Conservation (phyloP, 495 filamentous ascomycete genomes). For the Hypoxylon lienhwacheense region DNA sequence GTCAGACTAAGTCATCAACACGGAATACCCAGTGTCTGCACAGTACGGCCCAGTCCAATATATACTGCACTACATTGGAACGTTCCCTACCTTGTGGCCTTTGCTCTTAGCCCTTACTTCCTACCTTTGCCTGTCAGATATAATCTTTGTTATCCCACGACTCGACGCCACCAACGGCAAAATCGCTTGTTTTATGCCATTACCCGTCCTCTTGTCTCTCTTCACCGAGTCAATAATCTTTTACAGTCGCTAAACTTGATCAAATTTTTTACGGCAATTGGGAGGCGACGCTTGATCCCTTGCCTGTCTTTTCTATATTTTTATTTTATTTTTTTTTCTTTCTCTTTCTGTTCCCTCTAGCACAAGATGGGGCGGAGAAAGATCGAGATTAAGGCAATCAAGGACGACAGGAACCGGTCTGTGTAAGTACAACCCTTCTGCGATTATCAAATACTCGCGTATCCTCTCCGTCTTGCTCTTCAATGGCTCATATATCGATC, state of each 20-base stretch:
- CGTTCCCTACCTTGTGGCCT: constrained; percentile 3
- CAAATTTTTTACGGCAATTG: constrained; percentile 29
- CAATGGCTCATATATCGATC: constrained; percentile 81
- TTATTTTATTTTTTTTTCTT: constrained; percentile 6
- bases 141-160: constrained; percentile 16
- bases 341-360: constrained; percentile 3
- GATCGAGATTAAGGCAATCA: constrained; percentile 99
- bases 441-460: constrained; percentile 3
- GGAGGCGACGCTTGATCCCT: constrained; percentile 22
- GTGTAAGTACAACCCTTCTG: constrained; percentile 70
- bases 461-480: constrained; percentile 58
- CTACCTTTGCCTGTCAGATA: constrained; percentile 8
- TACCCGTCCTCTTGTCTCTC: constrained; percentile 23
- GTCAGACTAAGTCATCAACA: constrained; percentile 33
- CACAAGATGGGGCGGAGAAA: constrained; percentile 66
- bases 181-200: constrained; percentile 23
- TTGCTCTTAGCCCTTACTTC: not conserved
- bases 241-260: constrained; percentile 22
- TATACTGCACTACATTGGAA: constrained; percentile 11
- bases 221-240: constrained; percentile 22
- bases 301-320: constrained; percentile 4
- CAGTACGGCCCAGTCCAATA: not conserved
- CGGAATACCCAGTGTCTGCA: not conserved
- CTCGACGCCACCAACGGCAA: constrained; percentile 2
- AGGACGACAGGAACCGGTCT: constrained; percentile 97